These are phyloP conservation scores for Colletotrichum abscissum DNA, from an alignment of 2,329 filamentous ascomycete genomes.

Conservation along the genomic window DNA sequence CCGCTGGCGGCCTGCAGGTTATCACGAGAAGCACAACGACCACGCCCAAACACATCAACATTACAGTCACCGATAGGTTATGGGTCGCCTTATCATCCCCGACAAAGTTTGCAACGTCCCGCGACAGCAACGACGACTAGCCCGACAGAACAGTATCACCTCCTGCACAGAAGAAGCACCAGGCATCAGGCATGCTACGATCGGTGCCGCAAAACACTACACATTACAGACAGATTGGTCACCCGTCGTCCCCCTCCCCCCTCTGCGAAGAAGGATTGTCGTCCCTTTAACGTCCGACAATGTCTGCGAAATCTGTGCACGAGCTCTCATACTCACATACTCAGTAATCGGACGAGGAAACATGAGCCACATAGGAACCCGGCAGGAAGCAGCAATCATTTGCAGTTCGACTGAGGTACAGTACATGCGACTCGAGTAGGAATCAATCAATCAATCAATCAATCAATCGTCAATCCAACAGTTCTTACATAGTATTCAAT, in stretches of 20 bases:
- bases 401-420: too few species aligned
- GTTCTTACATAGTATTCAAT: too few species aligned
- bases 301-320: conserved; percentile 4
- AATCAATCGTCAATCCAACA: too few species aligned
- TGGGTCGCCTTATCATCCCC: neutral
- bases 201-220: neutral
- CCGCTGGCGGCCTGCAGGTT: neutral
- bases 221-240: conserved; percentile 1
- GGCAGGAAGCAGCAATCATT: too few species aligned
- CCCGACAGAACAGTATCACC: conserved; percentile 6
- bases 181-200: neutral
- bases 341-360: conserved; percentile 3
- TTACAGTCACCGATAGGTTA: neutral
- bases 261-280: neutral
- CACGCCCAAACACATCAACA: conserved; percentile 10
- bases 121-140: neutral
- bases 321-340: conserved; percentile 14
- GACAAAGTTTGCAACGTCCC: conserved; percentile 8
- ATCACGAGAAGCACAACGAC: conserved; percentile 1
- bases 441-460: too few species aligned
- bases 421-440: too few species aligned
- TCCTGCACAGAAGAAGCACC: conserved; percentile 4
- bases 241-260: neutral
- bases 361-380: too few species aligned
- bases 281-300: conserved; percentile 15